These are phyloP conservation scores for Saccharomyces mikatae DNA, from an alignment of 805 yeast species.

Conservation along the genomic window DNA sequence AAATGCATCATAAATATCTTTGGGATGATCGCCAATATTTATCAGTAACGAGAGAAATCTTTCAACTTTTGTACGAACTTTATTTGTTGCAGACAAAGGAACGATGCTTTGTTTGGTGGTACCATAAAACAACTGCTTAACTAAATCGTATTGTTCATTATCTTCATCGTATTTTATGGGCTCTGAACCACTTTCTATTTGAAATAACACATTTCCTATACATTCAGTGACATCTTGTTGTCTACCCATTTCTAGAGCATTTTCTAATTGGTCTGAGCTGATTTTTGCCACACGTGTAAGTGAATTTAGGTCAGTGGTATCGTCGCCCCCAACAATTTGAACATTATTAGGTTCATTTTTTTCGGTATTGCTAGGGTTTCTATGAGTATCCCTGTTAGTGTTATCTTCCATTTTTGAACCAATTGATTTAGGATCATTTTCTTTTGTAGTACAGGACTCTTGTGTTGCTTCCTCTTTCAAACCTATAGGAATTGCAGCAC, in stretches of 20 bases:
- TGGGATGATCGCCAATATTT: constrained; percentile 82
- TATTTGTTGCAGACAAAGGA: constrained; percentile 35
- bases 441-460: background rate
- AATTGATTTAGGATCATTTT: background rate
- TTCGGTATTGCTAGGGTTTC: background rate
- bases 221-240: constrained; percentile 98
- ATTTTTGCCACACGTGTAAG: constrained; percentile 29
- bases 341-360: background rate
- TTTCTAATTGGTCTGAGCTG: constrained; percentile 56
- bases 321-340: constrained; percentile 8
- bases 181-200: constrained; percentile 77
- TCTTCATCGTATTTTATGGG: constrained; percentile 67
- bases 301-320: constrained; percentile 5
- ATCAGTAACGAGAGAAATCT: constrained; percentile 75
- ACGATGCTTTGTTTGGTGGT: constrained; percentile 69
- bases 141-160: constrained; percentile 73
- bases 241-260: constrained; percentile 71
- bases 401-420: background rate
- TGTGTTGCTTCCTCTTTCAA: background rate
- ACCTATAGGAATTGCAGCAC: background rate
- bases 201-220: constrained; percentile 86
- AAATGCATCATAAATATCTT: constrained; percentile 81
- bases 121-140: constrained; percentile 79
- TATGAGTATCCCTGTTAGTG: constrained; percentile 2
- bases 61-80: constrained; percentile 51